Percentiles rank a stretch among this genome's conserved stretches.
Evolutionary conservation across 768 basidiomycete species (phyloP).

Genomic region (Cystobasidium tubakii): DNA sequence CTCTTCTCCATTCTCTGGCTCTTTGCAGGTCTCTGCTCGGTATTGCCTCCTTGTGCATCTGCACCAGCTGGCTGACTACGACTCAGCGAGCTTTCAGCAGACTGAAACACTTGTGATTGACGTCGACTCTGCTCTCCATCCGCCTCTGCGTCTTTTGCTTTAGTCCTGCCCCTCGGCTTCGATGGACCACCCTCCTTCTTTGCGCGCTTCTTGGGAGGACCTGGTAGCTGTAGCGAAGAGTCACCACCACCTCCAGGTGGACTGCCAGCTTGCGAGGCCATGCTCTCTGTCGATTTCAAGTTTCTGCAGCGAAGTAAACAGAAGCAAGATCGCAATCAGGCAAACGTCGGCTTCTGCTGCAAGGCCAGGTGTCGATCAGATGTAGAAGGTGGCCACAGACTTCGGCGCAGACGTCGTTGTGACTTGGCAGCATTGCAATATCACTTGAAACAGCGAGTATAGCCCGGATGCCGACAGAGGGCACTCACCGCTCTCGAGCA

Average conservation of each 20-base stretch:
- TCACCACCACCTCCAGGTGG: neutral
- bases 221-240: neutral
- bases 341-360: neutral
- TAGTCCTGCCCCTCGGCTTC: neutral
- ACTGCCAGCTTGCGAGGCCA: neutral
- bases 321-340: too few relatives aligned
- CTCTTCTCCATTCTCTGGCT: slow-evolving; percentile 10
- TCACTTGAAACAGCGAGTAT: too few relatives aligned
- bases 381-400: too few relatives aligned
- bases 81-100: neutral
- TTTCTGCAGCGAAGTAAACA: neutral
- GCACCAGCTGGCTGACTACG: neutral
- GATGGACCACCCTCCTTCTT: slow-evolving; percentile 12
- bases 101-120: neutral
- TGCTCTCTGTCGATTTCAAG: neutral
- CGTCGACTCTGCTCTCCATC: neutral
- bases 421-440: too few relatives aligned
- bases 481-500: too few relatives aligned
- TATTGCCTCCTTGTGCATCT: neutral
- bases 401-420: too few relatives aligned
- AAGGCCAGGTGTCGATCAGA: too few relatives aligned
- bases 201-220: neutral
- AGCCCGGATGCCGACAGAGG: too few relatives aligned
- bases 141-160: neutral
- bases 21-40: neutral